phyloP scores from a whole-genome alignment of 2,329 filamentous ascomycete species.

The Metarhizium anisopliae region DNA sequence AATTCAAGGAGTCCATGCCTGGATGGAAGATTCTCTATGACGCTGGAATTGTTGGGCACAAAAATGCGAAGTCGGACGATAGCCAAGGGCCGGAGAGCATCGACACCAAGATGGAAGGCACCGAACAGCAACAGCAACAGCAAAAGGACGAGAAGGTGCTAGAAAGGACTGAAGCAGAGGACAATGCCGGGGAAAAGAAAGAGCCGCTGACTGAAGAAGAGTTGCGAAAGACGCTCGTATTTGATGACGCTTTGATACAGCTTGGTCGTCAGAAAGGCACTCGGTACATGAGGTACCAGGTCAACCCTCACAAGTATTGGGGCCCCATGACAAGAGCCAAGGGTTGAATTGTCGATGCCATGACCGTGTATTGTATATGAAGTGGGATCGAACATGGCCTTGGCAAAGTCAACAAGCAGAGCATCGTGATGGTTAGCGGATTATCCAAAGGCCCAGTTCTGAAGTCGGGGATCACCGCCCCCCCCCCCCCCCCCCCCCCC shows the following conservation, averaged over 20 bases:
- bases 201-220: constrained; percentile 19
- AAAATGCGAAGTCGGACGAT: constrained; percentile 11
- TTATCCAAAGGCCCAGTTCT: background rate
- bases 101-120: constrained; percentile 28
- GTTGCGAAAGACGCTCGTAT: constrained; percentile 52
- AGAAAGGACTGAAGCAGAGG: constrained; percentile 11
- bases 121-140: constrained; percentile 16
- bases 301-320: constrained; percentile 89
- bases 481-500: too few species aligned
- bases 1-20: constrained; percentile 59
- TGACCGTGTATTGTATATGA: too few species aligned
- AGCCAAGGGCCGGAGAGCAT: constrained; percentile 7
- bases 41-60: constrained; percentile 26
- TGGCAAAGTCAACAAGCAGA: background rate
- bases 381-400: background rate
- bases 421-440: background rate
- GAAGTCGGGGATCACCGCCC: background rate
- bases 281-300: constrained; percentile 76
- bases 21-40: constrained; percentile 58
- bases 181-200: constrained; percentile 13
- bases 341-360: constrained; percentile 10
- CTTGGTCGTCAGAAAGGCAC: constrained; percentile 62
- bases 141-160: constrained; percentile 3
- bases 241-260: constrained; percentile 69
- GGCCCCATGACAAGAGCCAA: constrained; percentile 64